phyloP scores from a whole-genome alignment of 148 eudicot species.

The Rhododendron henanense region DNA sequence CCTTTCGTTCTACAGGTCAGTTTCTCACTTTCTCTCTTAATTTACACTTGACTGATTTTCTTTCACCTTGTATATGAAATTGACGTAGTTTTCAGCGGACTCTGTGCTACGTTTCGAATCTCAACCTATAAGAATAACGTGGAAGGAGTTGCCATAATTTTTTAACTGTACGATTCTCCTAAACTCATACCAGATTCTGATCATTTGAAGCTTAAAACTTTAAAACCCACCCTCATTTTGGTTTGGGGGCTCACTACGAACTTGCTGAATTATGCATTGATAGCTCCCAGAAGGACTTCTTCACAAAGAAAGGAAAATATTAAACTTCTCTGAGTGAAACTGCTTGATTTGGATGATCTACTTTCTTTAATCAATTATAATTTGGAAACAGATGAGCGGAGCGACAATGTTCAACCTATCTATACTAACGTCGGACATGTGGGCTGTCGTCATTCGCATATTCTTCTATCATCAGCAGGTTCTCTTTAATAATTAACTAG shows the following conservation, averaged over 20 bases:
- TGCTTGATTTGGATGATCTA: neutral
- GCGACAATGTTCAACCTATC: conserved; percentile 86
- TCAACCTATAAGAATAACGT: neutral
- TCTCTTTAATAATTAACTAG: neutral
- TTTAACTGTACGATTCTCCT: neutral
- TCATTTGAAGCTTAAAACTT: neutral
- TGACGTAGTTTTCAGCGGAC: neutral
- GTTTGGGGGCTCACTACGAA: neutral
- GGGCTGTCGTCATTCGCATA: conserved; percentile 83
- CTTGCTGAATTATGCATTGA: neutral
- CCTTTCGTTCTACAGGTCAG: conserved; percentile 72
- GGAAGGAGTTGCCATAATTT: neutral
- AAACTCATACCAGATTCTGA: neutral
- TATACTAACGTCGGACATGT: conserved; percentile 86
- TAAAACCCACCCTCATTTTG: neutral
- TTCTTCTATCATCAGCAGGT: conserved; percentile 82
- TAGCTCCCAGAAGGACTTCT: neutral
- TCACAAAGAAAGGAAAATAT: neutral
- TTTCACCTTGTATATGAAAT: neutral
- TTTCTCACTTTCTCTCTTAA: conserved; percentile 4
- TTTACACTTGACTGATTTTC: neutral
- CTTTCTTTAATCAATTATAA: neutral
- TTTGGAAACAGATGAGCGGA: conserved; percentile 58
- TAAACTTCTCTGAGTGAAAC: neutral
- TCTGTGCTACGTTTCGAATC: neutral